These are phyloP conservation scores for Naegleria gruberi DNA, from an alignment of 208 protist genomes.

Conservation along the genomic window DNA sequence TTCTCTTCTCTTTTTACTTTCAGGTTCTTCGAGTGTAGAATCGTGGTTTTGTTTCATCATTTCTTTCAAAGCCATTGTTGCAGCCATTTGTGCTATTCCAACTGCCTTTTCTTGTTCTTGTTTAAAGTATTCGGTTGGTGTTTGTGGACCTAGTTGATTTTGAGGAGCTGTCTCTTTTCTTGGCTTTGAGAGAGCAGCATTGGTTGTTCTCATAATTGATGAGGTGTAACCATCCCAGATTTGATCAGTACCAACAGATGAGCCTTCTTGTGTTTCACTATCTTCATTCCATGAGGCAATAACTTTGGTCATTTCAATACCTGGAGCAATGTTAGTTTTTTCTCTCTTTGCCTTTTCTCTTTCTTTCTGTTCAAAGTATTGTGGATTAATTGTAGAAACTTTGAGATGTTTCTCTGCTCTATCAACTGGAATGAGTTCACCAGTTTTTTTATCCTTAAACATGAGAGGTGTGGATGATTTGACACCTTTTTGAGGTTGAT, in stretches of 20 bases:
- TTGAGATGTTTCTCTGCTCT: neutral
- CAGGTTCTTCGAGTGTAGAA: neutral
- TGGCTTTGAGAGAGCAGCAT: neutral
- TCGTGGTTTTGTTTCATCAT: neutral
- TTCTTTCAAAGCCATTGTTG: neutral
- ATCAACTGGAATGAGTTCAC: slow-evolving; percentile 8
- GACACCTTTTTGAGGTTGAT: neutral
- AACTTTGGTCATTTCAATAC: neutral
- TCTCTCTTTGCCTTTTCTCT: neutral
- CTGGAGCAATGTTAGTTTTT: slow-evolving; percentile 8
- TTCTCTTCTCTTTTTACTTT: neutral
- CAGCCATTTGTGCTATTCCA: neutral
- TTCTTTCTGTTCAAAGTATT: slow-evolving; percentile 13
- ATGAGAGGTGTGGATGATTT: neutral
- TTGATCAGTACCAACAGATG: neutral
- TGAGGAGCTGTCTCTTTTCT: neutral
- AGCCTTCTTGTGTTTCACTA: neutral
- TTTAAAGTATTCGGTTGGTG: neutral
- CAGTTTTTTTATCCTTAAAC: neutral
- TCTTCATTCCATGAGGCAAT: slow-evolving; percentile 5
- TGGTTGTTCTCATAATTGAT: neutral
- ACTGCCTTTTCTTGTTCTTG: neutral
- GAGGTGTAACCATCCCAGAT: neutral
- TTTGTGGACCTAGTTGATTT: neutral
- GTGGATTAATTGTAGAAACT: neutral